Evolutionary conservation across 73 alveolate genomes (phyloP), one percentile per base, ranked within the genome.

Genomic region (Paramecium primaurelia): DNA sequence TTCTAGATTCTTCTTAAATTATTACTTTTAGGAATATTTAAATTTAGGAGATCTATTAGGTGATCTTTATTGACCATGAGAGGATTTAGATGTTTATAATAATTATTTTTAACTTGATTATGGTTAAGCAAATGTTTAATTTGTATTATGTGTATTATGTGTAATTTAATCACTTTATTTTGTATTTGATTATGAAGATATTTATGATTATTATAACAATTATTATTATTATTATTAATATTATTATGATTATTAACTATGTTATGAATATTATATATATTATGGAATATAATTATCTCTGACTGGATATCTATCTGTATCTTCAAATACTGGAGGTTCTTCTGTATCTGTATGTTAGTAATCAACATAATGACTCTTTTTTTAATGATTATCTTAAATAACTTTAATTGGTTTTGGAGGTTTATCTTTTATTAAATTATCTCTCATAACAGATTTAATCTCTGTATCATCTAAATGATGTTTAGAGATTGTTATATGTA

Each of bases 391-490:
- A 28, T 64, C 84, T 16, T 10, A 38, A 10, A n/a, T 18, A 18
- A 26, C 11, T 80, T 80, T 42, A 2, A 38, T 44, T 10, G 91
- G 91, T 47, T 49, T 80, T 80, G 91, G 91, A 14, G 91, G 91
- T 45, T 80, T 80, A 11, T 80, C 91, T 47, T 34, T 64, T 12
- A 25, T 36, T 14, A 18, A 8, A 36, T 80, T 45, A 45, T 80
- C 91, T 80, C 91, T 80, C 91, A 80, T 80, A 12, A 80, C 73
- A 26, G 71, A 80, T 25, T 80, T 80, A 5, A 80, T 80, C 16
- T 80, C 91, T 42, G 91, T 80, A 8, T 80, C 91, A 80, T 80
- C 91, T 45, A 80, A 49, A 80, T 80, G 91, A 44, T 80, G 91
- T 44, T 80, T 80, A 18, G 71, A 80, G 30, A 80, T 80, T 6